phyloP scores from a whole-genome alignment of 179 eudicot genomes.

The Beta macrorhiza region DNA sequence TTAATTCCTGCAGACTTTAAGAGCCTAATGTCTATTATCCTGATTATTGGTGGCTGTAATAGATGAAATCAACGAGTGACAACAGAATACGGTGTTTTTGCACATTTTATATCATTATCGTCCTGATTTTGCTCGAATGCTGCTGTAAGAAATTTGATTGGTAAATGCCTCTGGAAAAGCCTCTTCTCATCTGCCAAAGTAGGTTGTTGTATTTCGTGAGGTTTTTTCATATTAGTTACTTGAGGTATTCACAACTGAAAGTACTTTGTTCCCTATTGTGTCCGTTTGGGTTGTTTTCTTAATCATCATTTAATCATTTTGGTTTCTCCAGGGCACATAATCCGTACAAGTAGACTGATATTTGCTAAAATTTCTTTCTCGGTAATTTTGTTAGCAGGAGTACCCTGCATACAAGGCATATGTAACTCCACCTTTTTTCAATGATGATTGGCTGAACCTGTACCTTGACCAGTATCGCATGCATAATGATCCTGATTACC shows the following conservation, averaged over 20 bases:
- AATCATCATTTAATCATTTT: not conserved
- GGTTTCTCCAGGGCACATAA: not conserved
- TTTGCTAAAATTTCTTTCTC: slow-evolving; percentile 13
- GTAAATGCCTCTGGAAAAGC: not conserved
- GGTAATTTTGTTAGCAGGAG: slow-evolving; percentile 59
- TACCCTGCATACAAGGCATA: slow-evolving; percentile 83
- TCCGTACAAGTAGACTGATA: not conserved
- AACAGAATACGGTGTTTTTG: not conserved
- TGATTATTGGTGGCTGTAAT: not conserved
- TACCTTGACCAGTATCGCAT: slow-evolving; percentile 76
- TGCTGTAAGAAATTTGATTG: not conserved
- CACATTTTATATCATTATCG: not conserved
- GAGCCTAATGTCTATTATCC: not conserved
- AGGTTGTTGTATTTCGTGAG: not conserved
- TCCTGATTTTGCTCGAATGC: not conserved
- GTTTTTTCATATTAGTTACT: not conserved
- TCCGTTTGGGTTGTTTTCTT: not conserved
- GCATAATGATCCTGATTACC: slow-evolving; percentile 58
- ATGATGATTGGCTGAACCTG: slow-evolving; percentile 92
- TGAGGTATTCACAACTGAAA: not conserved
- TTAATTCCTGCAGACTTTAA: not conserved
- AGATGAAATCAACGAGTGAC: not conserved
- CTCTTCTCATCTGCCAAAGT: not conserved
- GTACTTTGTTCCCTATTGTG: not conserved
- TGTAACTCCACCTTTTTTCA: slow-evolving; percentile 63